A percentile compares a stretch with the other conserved stretches of the same genome.
These are phyloP conservation scores for Kwoniella shivajii DNA, from an alignment of 1,284 basidiomycete species.

Conservation along the genomic window DNA sequence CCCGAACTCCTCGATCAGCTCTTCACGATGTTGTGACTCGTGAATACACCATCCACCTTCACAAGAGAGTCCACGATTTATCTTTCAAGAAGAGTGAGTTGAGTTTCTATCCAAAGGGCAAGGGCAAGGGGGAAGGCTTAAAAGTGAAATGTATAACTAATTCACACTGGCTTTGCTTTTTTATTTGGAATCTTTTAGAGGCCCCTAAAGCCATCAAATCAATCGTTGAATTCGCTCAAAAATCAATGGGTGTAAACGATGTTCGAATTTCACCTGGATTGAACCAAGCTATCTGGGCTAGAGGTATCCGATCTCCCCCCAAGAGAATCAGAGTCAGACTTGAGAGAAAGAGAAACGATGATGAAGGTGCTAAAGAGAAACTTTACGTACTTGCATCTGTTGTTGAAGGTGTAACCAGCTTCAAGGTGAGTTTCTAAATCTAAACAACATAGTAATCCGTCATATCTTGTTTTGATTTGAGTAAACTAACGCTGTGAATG, in stretches of 20 bases:
- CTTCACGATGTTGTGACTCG: conserved; percentile 94
- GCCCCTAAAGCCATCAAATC: conserved; percentile 93
- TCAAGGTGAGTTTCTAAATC: conserved; percentile 67
- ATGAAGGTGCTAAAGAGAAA: conserved; percentile 96
- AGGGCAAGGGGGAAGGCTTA: too few relatives aligned
- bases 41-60: conserved; percentile 94
- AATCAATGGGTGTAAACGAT: conserved; percentile 90
- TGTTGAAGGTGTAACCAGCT: conserved; percentile 70
- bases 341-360: conserved; percentile 92
- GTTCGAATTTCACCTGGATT: conserved; percentile 89
- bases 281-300: conserved; percentile 90
- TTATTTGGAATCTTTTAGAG: conserved; percentile 32
- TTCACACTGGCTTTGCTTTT: not conserved
- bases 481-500: conserved; percentile 1
- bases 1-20: conserved; percentile 84
- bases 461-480: not conserved
- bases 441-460: not conserved
- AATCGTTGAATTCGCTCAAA: conserved; percentile 82
- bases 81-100: conserved; percentile 82
- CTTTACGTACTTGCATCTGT: conserved; percentile 87
- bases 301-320: conserved; percentile 80
- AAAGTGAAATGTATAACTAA: too few relatives aligned
- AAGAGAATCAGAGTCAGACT: conserved; percentile 86
- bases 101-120: too few relatives aligned
- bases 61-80: conserved; percentile 87